phyloP scores from a whole-genome alignment of 2,329 filamentous ascomycete species.

The Claviceps monticola region DNA sequence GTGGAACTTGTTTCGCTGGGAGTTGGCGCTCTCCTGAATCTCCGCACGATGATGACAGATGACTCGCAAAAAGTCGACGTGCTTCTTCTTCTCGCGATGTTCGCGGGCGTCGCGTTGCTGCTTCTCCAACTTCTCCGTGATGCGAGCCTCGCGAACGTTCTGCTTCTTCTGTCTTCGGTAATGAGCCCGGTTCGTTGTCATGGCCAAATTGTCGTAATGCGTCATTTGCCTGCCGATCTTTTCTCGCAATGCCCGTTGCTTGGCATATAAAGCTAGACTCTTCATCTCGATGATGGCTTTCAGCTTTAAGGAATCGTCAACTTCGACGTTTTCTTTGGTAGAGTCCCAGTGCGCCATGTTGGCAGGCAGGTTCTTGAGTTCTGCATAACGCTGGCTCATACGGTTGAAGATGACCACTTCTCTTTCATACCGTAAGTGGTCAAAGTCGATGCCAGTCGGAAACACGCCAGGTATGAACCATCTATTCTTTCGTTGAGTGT shows the following conservation, averaged over 20 bases:
- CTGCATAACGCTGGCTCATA: constrained; percentile 69
- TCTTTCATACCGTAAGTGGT: constrained; percentile 71
- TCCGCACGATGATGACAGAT: constrained; percentile 73
- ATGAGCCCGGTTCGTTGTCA: constrained; percentile 84
- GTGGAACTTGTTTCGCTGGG: constrained; percentile 60
- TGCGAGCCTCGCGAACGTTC: constrained; percentile 82
- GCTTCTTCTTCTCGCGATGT: constrained; percentile 94
- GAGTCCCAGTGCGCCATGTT: constrained; percentile 83
- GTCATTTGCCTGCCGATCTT: constrained; percentile 86
- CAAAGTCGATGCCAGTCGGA: constrained; percentile 76
- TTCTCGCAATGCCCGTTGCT: constrained; percentile 75
- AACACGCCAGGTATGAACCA: constrained; percentile 77
- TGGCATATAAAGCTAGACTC: constrained; percentile 72
- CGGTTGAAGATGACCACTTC: constrained; percentile 84
- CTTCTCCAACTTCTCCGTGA: constrained; percentile 98
- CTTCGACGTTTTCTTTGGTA: constrained; percentile 48
- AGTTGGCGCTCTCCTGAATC: constrained; percentile 51
- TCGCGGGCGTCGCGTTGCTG: constrained; percentile 94
- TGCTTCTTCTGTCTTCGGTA: constrained; percentile 97
- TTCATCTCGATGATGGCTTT: constrained; percentile 94
- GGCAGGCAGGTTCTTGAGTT: constrained; percentile 70
- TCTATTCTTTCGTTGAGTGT: constrained; percentile 61
- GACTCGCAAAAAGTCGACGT: constrained; percentile 78
- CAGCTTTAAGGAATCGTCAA: constrained; percentile 72
- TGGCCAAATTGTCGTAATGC: constrained; percentile 87